Evolutionary conservation across 768 basidiomycete genomes (phyloP), one percentile per base, ranked within the genome.

Genomic region (Boletus tomentosulus): DNA sequence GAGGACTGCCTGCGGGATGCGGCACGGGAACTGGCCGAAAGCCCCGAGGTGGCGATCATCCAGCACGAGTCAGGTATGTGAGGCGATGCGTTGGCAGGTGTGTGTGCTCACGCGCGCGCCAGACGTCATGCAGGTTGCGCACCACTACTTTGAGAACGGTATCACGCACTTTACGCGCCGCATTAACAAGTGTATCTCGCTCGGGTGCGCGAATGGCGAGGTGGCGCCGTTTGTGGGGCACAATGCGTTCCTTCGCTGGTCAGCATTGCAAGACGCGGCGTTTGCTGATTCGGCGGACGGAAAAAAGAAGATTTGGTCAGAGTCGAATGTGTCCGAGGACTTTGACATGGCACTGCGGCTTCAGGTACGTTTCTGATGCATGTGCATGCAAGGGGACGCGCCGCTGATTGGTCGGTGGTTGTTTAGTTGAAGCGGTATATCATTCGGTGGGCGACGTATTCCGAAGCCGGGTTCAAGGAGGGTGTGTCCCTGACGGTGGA

Each of bases 401-500:
- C 12, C 24, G 24, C 43, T 44, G 43, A 44, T 44, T 6, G 12
- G 15, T 44, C 6, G 27, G 8, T 7, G 27, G 30, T 10, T 31
- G 31, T 35, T 9, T 33, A 53, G 65, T 42, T 66, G 57, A 66
- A 55, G 43, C 53, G 52, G 6, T 68, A 68, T 27, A 27, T 11
- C 3, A 66, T 71, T 41, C 84, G 62, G 10, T 74, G 89, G 92
- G 87, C 92, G n/a, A 89, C 87, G 1, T 96, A 95, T 66, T 87
- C 85, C 3, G 77, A 87, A 15, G 87, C 91, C 43, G 89, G 84
- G 0, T 95, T 95, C 78, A 89, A 94, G 73, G 93, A 97, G 65
- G 93, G 93, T 58, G 92, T 97, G n/a, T 90, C 88, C 1, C 74
- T 97, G 2, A 94, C 93, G 0, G 86, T 85, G 54, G 91, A 93